phyloP scores from a whole-genome alignment of 2,329 filamentous ascomycete genomes.

The Kalmusia sp. region DNA sequence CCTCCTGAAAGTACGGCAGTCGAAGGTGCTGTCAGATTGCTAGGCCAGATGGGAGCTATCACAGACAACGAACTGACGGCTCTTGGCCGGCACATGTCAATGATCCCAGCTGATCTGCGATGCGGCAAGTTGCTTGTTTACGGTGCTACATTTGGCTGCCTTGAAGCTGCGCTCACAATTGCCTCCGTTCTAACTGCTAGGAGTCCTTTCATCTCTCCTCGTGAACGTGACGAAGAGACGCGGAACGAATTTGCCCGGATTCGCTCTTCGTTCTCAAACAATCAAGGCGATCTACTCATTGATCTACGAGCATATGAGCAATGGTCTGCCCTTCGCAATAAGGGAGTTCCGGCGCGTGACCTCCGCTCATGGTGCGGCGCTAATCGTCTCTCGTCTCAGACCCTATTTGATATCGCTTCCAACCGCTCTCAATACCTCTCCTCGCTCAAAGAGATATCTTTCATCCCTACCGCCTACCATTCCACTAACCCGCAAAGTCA shows the following conservation, averaged over 20 bases:
- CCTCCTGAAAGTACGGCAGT: slow-evolving; percentile 87
- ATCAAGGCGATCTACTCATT: slow-evolving; percentile 87
- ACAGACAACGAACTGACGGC: slow-evolving; percentile 88
- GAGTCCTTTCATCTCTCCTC: slow-evolving; percentile 85
- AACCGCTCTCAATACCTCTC: slow-evolving; percentile 86
- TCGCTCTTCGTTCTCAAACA: slow-evolving; percentile 73
- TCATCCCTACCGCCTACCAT: slow-evolving; percentile 62
- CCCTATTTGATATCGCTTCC: slow-evolving; percentile 85
- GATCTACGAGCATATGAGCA: slow-evolving; percentile 84
- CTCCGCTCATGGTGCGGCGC: slow-evolving; percentile 81
- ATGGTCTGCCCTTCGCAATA: slow-evolving; percentile 73
- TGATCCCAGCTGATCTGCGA: slow-evolving; percentile 91
- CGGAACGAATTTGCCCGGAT: slow-evolving; percentile 82
- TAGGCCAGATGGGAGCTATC: slow-evolving; percentile 86
- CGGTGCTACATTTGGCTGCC: slow-evolving; percentile 89
- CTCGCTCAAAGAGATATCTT: slow-evolving; percentile 84
- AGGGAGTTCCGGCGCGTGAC: slow-evolving; percentile 64
- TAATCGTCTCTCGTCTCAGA: slow-evolving; percentile 84
- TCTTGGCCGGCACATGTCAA: slow-evolving; percentile 88
- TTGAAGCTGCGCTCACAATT: slow-evolving; percentile 87
- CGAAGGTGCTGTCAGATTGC: slow-evolving; percentile 79
- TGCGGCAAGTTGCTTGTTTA: slow-evolving; percentile 96
- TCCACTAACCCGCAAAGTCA: slow-evolving; percentile 34
- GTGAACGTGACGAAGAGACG: slow-evolving; percentile 82
- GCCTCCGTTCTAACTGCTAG: slow-evolving; percentile 90